These are phyloP conservation scores for Furcasterigmium furcatum DNA, from an alignment of 2,329 filamentous ascomycete species.

Conservation along the genomic window DNA sequence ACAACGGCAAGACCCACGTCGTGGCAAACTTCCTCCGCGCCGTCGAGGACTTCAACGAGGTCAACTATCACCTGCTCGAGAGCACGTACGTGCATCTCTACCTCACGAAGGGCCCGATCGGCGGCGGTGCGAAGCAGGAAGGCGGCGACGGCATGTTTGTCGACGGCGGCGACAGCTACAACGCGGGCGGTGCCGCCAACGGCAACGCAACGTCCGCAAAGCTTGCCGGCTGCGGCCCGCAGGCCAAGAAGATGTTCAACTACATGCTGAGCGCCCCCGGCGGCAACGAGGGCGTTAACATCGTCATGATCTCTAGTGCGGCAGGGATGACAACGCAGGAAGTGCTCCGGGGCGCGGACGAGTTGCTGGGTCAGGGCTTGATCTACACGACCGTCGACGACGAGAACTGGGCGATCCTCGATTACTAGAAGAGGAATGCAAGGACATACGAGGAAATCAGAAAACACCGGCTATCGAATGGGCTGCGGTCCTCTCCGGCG, in stretches of 20 bases:
- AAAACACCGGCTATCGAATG: not conserved
- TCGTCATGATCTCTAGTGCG: constrained; percentile 69
- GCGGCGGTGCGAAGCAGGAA: constrained; percentile 31
- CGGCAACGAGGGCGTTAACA: constrained; percentile 79
- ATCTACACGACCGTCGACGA: constrained; percentile 94
- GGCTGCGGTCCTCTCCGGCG: not conserved
- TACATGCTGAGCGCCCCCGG: constrained; percentile 65
- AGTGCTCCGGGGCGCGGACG: constrained; percentile 74
- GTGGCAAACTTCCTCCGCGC: constrained; percentile 78
- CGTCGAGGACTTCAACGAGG: constrained; percentile 83
- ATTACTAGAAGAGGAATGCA: constrained; percentile 46
- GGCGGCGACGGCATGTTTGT: constrained; percentile 53
- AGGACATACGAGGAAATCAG: not conserved
- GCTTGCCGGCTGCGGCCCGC: constrained; percentile 45
- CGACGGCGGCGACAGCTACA: constrained; percentile 40
- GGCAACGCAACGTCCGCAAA: constrained; percentile 27
- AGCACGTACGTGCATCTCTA: constrained; percentile 84
- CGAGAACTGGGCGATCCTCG: constrained; percentile 83
- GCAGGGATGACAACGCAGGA: constrained; percentile 66
- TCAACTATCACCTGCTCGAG: constrained; percentile 89
- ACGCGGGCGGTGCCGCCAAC: constrained; percentile 29
- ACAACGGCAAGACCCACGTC: constrained; percentile 80
- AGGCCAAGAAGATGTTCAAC: constrained; percentile 68
- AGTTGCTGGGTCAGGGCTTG: constrained; percentile 68
- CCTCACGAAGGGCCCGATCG: constrained; percentile 67